A percentile compares a stretch with the other conserved stretches of the same genome.
These are phyloP conservation scores for Quercus glauca DNA, from an alignment of 306 rosid genomes.

Conservation along the genomic window DNA sequence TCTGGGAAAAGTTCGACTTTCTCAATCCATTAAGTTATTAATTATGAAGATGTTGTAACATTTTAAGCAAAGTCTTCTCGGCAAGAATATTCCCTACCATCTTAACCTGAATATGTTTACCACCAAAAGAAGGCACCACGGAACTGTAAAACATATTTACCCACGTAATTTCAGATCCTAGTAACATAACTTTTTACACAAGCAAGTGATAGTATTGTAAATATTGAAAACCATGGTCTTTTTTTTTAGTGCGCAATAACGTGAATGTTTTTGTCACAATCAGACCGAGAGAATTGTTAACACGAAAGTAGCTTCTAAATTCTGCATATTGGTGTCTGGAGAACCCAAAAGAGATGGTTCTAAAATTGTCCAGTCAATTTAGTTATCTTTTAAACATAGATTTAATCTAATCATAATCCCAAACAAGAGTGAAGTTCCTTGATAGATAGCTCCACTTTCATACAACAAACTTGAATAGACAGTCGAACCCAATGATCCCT, in stretches of 20 bases:
- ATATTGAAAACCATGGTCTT: not conserved
- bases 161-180: not conserved
- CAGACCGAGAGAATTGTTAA: not conserved
- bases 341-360: too few species aligned
- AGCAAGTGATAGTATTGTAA: not conserved
- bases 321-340: too few species aligned
- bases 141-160: not conserved
- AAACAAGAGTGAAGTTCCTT: not conserved
- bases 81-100: conserved; percentile 27
- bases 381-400: too few species aligned
- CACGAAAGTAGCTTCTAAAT: too few species aligned
- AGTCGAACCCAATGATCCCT: not conserved
- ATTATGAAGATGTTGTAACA: conserved; percentile 27
- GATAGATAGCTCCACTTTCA: not conserved
- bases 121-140: conserved; percentile 9
- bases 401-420: too few species aligned
- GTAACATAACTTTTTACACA: not conserved
- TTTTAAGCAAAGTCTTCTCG: conserved; percentile 19
- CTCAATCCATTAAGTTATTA: conserved; percentile 20
- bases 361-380: too few species aligned
- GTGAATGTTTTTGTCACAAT: not conserved
- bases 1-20: conserved; percentile 8
- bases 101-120: not conserved
- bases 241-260: not conserved
- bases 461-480: not conserved